Evolutionary conservation across 805 yeast genomes (phyloP), one percentile per base, ranked within the genome.

Genomic region (Hagleromyces aurorensis): DNA sequence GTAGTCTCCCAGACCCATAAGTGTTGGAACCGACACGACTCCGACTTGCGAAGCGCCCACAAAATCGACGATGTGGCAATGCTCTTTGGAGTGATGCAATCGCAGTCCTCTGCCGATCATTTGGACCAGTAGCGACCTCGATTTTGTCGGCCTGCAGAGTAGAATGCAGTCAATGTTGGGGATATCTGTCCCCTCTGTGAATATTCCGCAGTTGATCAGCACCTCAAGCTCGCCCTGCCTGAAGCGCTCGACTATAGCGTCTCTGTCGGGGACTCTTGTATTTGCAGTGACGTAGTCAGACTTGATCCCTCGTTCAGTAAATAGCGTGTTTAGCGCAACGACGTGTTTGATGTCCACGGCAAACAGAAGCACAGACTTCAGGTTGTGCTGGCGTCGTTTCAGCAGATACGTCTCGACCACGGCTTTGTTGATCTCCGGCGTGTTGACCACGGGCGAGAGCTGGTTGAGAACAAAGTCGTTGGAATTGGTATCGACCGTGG

Each of bases 131-230:
- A 87, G 57, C 0, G 80, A 72, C 18, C 74, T 59, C 1, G 96
- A 86, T 34, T 67, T 67, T 0, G 96, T 82, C 2, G 96, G 95
- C 19, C 96, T 60, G 3, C 83, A 81, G 18, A 87, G 54, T 16
- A 87, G 62, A 8, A 87, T 61, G 17, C 85, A 76, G 48, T 87
- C 96, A 33, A 86, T 79, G 37, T 76, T 76, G 3, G 96, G 96
- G 12, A 89, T 76, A 57, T 87, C 96, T 0, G 96, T 85, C 0
- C 97, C 97, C 52, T 87, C 97, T 0, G 95, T 87, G 44, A 89
- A 78, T 5, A 87, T 83, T 11, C 81, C 84, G 51, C 94, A 91
- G 48, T 89, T 89, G 59, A 91, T 69, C 17, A 87, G 56, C 0
- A 89, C 93, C 4, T 78, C 72, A 12, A 83, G 64, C 10, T 65